Evolutionary conservation across 176 grass and related monocot species (phyloP), one percentile per base, ranked within the genome.

Genomic region (Carex parvula): DNA sequence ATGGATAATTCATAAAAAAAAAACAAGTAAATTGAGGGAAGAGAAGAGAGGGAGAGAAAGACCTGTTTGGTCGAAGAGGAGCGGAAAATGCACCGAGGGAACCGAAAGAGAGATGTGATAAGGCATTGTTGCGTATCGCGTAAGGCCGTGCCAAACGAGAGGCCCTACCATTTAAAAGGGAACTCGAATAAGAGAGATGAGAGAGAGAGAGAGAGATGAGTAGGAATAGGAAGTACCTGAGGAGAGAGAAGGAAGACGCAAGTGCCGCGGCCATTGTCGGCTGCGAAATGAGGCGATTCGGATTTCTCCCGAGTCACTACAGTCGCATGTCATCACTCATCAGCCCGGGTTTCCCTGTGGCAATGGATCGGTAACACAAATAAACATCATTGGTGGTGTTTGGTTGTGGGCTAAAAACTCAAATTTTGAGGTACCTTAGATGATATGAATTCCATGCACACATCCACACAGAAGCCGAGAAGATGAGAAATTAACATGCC

Each of bases 61-160:
- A 90, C 88, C 84, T 90, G 3, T 79, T 20, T 44, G 54, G 29
- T 44, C 13, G 71, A 84, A 83, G 70, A 74, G 70, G 70, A 48
- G 60, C 3, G 39, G 63, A 60, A 9, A 37, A 54, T 55, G 50
- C 5, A 72, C 55, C 2, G 29, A 66, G 22, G 41, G 66, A 64
- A 64, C 22, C 62, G 16, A 33, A 48, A 42, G 69, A 72, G 69
- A 72, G 69, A 48, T 48, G 67, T 14, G 78, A 61, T 30, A 89
- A 76, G 67, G 65, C 37, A 54, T 83, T 81, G 79, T 5, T 64
- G 57, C 55, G 52, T 22, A 86, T 61, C 60, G 62, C 70, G 48
- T 79, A 85, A 33, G 80, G 62, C 18, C 62, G 79, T 26, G 82
- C 53, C 17, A 83, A 59, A 70, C 80, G 81, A 70, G 61, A 84